These are phyloP conservation scores for Tripterygium wilfordii DNA, from an alignment of 177 flowering plant genomes.

Conservation along the genomic window DNA sequence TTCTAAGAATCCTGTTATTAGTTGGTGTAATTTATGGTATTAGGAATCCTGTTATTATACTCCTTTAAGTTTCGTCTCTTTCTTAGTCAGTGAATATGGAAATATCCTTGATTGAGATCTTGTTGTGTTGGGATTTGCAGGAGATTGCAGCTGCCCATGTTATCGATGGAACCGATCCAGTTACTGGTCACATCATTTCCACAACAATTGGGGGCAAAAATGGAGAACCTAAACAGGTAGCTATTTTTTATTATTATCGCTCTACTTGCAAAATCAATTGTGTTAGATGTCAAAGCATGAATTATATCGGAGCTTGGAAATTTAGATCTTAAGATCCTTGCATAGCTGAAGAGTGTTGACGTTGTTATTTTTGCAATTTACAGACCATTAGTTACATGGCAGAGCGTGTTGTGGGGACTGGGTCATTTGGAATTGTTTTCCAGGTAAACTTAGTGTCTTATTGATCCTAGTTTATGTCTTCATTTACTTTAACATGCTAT, in stretches of 20 bases:
- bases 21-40: too few species aligned
- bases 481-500: neutral
- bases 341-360: neutral
- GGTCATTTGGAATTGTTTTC: slow-evolving; percentile 49
- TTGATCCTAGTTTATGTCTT: neutral
- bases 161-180: slow-evolving; percentile 45
- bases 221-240: slow-evolving; percentile 71
- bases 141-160: slow-evolving; percentile 51
- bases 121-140: slow-evolving; percentile 20
- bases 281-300: too few species aligned
- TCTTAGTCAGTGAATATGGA: neutral
- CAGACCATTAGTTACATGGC: slow-evolving; percentile 61
- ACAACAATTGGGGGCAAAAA: slow-evolving; percentile 73
- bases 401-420: slow-evolving; percentile 51
- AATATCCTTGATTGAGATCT: neutral
- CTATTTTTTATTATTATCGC: too few species aligned
- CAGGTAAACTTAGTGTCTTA: slow-evolving; percentile 22
- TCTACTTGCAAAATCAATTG: too few species aligned
- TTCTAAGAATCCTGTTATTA: too few species aligned
- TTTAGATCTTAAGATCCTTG: neutral
- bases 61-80: neutral
- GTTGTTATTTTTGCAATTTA: slow-evolving; percentile 6
- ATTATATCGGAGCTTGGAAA: neutral
- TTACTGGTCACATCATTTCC: slow-evolving; percentile 68
- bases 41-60: neutral